Base-by-base conservation (phyloP, 306 rosid genomes). In the Argentina anserina region DNA sequence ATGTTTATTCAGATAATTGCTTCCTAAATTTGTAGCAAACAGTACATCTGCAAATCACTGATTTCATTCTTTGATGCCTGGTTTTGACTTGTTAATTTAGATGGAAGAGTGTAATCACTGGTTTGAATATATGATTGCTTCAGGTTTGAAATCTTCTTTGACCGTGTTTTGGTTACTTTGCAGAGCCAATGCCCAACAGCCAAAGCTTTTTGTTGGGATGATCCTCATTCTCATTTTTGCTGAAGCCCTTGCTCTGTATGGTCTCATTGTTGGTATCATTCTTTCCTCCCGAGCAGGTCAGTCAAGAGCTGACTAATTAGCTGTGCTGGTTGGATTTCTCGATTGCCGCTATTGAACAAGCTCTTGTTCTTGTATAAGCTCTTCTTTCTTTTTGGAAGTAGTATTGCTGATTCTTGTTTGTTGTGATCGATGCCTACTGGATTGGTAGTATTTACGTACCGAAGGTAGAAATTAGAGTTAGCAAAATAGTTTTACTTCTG, bases 201-300 rank as follows among this genome's bases (percentile, higher is more conserved):
- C 89, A 17, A 86, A 86, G 85, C 89, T 86, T 69, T 86, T 86
- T 49, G 89, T 86, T 56, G 89, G 89, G 75, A 86, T 86, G 89
- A 86, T 86, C 75, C 87, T 86, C 42, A 85, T 85, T 58, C 89
- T 85, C 59, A 85, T 85, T 78, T 85, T 85, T 11, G 89, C 89
- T 0, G 89, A 86, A 78, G 89, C 89, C 11, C 89, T 86, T 37
- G 89, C 89, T 6, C 80, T 86, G 3, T 86, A 86, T 23, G 90
- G 89, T 69, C 89, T 86, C 65, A 86, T 86, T 34, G 90, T 86
- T 14, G 90, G 90, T 42, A 86, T 86, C 76, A 86, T 86, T 69
- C 90, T 86, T 79, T 86, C 87, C 28, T 86, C 90, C 23, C 90
- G 90, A 60, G 84, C 90, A 29, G 87, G 87, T 41, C 90, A 86